These are phyloP conservation scores for Solanum chiquidenum DNA, from an alignment of 257 asterid species.

Conservation along the genomic window DNA sequence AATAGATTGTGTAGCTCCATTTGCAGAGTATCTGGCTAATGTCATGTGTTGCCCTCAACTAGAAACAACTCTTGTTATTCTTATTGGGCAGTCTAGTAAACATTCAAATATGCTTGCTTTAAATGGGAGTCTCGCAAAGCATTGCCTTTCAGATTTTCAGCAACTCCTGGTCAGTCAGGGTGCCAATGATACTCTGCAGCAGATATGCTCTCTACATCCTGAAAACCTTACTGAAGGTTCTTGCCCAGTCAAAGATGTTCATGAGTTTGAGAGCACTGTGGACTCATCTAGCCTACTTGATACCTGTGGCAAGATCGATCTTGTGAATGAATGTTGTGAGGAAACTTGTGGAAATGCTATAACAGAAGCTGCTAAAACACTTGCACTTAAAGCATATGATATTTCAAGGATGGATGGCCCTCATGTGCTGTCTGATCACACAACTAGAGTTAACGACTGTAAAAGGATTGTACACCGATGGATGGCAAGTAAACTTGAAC, in stretches of 20 bases:
- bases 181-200: constrained; percentile 59
- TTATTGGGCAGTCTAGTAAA: constrained; percentile 77
- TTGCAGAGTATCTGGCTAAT: constrained; percentile 84
- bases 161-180: constrained; percentile 79
- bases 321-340: constrained; percentile 84
- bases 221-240: constrained; percentile 83
- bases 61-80: constrained; percentile 76
- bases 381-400: constrained; percentile 59
- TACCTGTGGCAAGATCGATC: constrained; percentile 72
- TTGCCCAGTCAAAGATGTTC: constrained; percentile 69
- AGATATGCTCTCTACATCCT: constrained; percentile 68
- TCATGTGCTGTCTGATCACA: constrained; percentile 49
- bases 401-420: constrained; percentile 43
- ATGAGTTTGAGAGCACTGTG: constrained; percentile 66
- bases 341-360: constrained; percentile 89
- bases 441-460: constrained; percentile 66
- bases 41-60: constrained; percentile 96
- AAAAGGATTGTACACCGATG: constrained; percentile 67
- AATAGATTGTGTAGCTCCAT: constrained; percentile 78
- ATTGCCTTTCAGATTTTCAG: constrained; percentile 83
- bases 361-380: constrained; percentile 71
- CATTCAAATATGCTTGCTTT: constrained; percentile 52
- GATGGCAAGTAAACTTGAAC: constrained; percentile 89
- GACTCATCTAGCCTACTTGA: constrained; percentile 68
- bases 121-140: constrained; percentile 50